Evolutionary conservation across 1,139 yeast species (phyloP), one percentile per base, ranked within the genome.

Genomic region (Candida buenavistaensis): DNA sequence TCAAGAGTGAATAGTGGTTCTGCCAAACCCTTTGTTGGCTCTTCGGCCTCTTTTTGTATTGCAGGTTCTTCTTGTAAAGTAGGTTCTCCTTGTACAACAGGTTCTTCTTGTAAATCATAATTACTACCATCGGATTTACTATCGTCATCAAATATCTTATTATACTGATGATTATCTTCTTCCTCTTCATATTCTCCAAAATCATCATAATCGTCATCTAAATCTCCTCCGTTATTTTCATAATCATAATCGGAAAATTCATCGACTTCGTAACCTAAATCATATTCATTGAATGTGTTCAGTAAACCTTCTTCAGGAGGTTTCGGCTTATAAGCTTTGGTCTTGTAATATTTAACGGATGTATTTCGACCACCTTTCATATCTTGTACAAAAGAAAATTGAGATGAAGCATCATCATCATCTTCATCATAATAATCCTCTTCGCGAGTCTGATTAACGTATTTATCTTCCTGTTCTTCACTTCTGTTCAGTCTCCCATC

Each of bases 301-400:
- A 43, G 43, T 11, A 26, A 13, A 8, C 34, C 26, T 15, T 32
- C 31, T 20, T 21, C 26, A 16, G 17, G 9, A 14, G 31, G 30
- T 23, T 16, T 22, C 3, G 32, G 22, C 17, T 36, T 32, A 3
- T 39, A 21, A 8, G 36, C 33, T 29, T 50, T 54, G 1, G 62
- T 72, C 40, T 75, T 75, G 46, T 80, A 80, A 48, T 80, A 80
- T 47, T 79, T 77, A 8, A 79, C 74, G 0, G 85, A 79, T 0
- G 80, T 70, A 41, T 80, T 80, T 46, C 86, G 57, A 2, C 85
- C 86, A 14, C 78, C 75, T 11, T 63, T 64, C 35, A 61, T 59
- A 38, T 75, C 79, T 37, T 69, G 64, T 29, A 78, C 81, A 48
- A 80, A 80, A 0, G 85, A 79, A 48, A 80, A 80, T 38, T 71